These are phyloP conservation scores for Scutellaria minor DNA, from an alignment of 257 asterid species.

Conservation along the genomic window DNA sequence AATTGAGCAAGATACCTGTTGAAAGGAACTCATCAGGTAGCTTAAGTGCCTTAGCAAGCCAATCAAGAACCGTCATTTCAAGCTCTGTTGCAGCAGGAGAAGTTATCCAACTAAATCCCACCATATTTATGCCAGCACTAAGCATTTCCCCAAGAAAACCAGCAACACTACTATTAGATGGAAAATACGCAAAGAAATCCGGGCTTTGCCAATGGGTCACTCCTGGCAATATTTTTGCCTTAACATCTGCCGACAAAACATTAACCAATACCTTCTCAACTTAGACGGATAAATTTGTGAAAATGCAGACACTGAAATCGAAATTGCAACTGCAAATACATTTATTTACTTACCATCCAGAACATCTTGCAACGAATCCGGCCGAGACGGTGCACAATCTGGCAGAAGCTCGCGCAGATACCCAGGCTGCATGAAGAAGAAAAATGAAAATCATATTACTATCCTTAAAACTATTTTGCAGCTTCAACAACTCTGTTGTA, in stretches of 20 bases:
- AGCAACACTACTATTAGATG: constrained; percentile 84
- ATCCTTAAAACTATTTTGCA: too few species aligned
- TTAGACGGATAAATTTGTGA: neutral
- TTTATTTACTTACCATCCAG: constrained; percentile 58
- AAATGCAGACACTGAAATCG: neutral
- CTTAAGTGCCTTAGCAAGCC: constrained; percentile 90
- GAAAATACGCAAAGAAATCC: constrained; percentile 78
- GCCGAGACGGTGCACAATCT: constrained; percentile 74
- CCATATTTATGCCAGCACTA: constrained; percentile 90
- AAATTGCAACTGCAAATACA: neutral
- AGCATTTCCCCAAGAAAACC: constrained; percentile 98
- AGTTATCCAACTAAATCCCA: constrained; percentile 96
- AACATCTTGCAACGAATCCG: constrained; percentile 78
- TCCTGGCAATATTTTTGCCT: constrained; percentile 81
- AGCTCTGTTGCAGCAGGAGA: constrained; percentile 99
- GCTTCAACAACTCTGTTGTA: neutral
- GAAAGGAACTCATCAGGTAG: constrained; percentile 79
- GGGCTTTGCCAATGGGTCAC: constrained; percentile 99
- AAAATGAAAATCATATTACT: neutral
- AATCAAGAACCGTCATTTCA: constrained; percentile 85
- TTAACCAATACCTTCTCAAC: neutral
- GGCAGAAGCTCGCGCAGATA: constrained; percentile 88
- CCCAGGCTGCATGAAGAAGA: constrained; percentile 71
- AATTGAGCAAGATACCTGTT: constrained; percentile 46
- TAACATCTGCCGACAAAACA: constrained; percentile 56